A percentile compares a stretch with the other conserved stretches of the same genome.
Conservation (phyloP, 352 stramenopile genomes). For the Thraustochytrium sp. region DNA sequence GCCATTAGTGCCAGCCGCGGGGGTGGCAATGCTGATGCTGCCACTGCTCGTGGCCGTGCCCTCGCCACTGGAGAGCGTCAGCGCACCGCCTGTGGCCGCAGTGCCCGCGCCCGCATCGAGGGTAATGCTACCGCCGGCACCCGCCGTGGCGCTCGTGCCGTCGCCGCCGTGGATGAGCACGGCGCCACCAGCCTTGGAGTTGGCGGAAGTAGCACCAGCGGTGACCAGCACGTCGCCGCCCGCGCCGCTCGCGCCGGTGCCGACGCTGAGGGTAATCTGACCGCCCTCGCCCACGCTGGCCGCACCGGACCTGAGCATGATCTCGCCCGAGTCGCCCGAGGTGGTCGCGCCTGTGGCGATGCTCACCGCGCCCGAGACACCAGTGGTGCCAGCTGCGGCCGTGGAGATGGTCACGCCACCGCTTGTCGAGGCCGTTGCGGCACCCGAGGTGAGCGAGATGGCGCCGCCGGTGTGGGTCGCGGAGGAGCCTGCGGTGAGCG, state of each 20-base stretch:
- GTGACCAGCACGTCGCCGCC: neutral
- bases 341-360: constrained; percentile 40
- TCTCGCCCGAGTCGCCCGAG: constrained; percentile 53
- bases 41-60: neutral
- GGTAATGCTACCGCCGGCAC: neutral
- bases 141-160: constrained; percentile 55
- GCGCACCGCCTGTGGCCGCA: neutral
- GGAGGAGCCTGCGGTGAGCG: neutral
- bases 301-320: constrained; percentile 54
- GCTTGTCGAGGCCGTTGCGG: constrained; percentile 56
- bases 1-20: constrained; percentile 51
- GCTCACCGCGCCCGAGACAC: constrained; percentile 61
- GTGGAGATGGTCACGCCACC: constrained; percentile 62
- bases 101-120: neutral
- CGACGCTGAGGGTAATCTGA: constrained; percentile 60
- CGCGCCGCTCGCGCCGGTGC: constrained; percentile 48
- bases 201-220: neutral
- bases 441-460: constrained; percentile 53
- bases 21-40: constrained; percentile 26
- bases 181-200: neutral
- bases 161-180: constrained; percentile 49
- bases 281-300: constrained; percentile 63
- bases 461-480: neutral
- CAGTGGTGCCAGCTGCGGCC: constrained; percentile 61
- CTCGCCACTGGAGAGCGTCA: neutral